Evolutionary conservation across 2,329 filamentous ascomycete species (phyloP).

Genomic region (Kalaharituber pfeilii): DNA sequence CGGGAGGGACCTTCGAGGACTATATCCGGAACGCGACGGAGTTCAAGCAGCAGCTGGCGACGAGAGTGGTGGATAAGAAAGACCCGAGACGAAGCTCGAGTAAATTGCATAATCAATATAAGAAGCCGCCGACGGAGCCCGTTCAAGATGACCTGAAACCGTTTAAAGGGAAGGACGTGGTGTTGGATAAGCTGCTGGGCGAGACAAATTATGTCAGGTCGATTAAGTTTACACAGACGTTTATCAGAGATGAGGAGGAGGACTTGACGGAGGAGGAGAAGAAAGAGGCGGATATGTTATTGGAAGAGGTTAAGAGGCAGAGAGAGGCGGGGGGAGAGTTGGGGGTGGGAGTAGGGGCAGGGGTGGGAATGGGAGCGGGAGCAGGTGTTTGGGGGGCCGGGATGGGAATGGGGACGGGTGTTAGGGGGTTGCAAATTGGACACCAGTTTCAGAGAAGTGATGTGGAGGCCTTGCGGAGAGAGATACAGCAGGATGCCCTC

Average conservation of each 20-base stretch:
- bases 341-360: too few species aligned
- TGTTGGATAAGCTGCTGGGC: conserved; percentile 44
- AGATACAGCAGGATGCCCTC: too few species aligned
- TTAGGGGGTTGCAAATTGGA: too few species aligned
- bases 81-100: conserved; percentile 51
- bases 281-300: conserved; percentile 35
- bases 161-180: conserved; percentile 42
- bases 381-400: too few species aligned
- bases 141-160: conserved; percentile 35
- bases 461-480: too few species aligned
- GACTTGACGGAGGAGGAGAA: conserved; percentile 45
- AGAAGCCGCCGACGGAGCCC: conserved; percentile 41
- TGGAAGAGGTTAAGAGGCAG: conserved; percentile 26
- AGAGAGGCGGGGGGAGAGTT: too few species aligned
- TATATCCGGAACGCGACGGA: conserved; percentile 54
- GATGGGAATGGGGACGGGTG: too few species aligned
- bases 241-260: conserved; percentile 50
- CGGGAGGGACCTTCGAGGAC: conserved; percentile 64
- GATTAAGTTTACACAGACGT: conserved; percentile 53
- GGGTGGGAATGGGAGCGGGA: too few species aligned
- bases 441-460: too few species aligned
- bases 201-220: conserved; percentile 35
- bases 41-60: conserved; percentile 68
- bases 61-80: conserved; percentile 67
- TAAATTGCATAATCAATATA: conserved; percentile 35